Evolutionary conservation across 345 rosid species (phyloP).

Genomic region (Ceriops tagal): DNA sequence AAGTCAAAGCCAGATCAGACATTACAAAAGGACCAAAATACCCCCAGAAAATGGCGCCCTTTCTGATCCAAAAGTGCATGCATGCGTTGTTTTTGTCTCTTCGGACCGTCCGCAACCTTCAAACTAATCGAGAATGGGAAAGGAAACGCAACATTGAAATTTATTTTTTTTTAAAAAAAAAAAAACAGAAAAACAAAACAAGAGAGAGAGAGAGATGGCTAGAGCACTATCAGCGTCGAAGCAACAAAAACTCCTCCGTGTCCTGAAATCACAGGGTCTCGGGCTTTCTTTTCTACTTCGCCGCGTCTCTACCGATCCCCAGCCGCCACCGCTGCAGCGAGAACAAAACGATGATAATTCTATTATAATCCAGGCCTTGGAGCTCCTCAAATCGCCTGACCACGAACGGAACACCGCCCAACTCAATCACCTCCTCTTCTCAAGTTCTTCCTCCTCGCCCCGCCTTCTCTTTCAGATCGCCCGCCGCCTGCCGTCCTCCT

Average conservation of each 20-base stretch:
- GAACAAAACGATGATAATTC: conserved; percentile 27
- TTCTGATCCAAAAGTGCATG: too few species aligned
- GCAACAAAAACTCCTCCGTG: conserved; percentile 21
- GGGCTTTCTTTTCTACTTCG: conserved; percentile 1
- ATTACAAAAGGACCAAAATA: too few species aligned
- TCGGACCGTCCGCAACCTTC: too few species aligned
- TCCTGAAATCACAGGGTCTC: background rate
- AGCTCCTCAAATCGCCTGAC: conserved; percentile 48
- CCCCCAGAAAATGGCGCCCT: too few species aligned
- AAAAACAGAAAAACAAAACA: too few species aligned
- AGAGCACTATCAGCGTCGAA: conserved; percentile 22
- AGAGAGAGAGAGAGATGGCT: conserved; percentile 18
- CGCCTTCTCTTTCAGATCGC: conserved; percentile 41
- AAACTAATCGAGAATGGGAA: too few species aligned
- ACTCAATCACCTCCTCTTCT: conserved; percentile 42
- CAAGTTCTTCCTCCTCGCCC: conserved; percentile 34
- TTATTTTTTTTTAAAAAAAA: background rate
- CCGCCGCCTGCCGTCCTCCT: conserved; percentile 48
- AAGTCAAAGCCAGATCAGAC: too few species aligned
- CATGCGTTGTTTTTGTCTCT: too few species aligned
- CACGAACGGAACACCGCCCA: conserved; percentile 49
- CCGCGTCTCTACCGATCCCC: conserved; percentile 29
- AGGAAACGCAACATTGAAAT: background rate
- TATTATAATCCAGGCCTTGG: conserved; percentile 27
- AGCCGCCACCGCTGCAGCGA: conserved; percentile 8